Evolutionary conservation across 2,329 filamentous ascomycete species (phyloP).

Genomic region (Trichoderma sp.): DNA sequence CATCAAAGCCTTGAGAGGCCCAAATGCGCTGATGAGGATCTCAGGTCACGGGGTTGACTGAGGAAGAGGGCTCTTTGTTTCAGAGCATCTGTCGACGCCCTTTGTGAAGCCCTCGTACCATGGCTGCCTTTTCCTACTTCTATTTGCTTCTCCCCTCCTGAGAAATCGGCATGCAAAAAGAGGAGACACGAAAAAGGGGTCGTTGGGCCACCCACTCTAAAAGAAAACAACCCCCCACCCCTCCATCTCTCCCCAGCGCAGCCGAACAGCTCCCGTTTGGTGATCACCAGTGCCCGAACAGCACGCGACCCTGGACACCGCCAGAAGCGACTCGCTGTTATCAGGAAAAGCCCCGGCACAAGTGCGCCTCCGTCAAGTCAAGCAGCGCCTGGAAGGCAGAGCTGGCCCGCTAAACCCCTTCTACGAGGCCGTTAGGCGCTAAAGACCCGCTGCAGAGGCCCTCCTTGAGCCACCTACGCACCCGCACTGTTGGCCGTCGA

Average conservation of each 20-base stretch:
- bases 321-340: slow-evolving; percentile 15
- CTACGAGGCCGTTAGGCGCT: slow-evolving; percentile 23
- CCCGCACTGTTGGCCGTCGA: slow-evolving; percentile 12
- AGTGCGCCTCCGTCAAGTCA: slow-evolving; percentile 2
- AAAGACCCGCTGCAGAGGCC: slow-evolving; percentile 24
- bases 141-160: not conserved
- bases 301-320: slow-evolving; percentile 28
- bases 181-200: slow-evolving; percentile 26
- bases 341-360: not conserved
- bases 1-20: not conserved
- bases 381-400: not conserved
- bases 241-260: slow-evolving; percentile 22
- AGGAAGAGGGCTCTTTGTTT: not conserved
- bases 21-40: not conserved
- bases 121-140: not conserved
- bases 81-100: not conserved
- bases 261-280: slow-evolving; percentile 24
- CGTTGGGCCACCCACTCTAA: slow-evolving; percentile 9
- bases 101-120: not conserved
- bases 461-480: slow-evolving; percentile 28
- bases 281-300: slow-evolving; percentile 21
- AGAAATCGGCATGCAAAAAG: slow-evolving; percentile 27
- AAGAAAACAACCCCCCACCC: slow-evolving; percentile 12
- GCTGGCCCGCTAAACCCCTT: slow-evolving; percentile 7
- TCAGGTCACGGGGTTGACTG: not conserved